Base-by-base conservation (phyloP, 2,329 filamentous ascomycete genomes). In the Arthrobotrys iridis region DNA sequence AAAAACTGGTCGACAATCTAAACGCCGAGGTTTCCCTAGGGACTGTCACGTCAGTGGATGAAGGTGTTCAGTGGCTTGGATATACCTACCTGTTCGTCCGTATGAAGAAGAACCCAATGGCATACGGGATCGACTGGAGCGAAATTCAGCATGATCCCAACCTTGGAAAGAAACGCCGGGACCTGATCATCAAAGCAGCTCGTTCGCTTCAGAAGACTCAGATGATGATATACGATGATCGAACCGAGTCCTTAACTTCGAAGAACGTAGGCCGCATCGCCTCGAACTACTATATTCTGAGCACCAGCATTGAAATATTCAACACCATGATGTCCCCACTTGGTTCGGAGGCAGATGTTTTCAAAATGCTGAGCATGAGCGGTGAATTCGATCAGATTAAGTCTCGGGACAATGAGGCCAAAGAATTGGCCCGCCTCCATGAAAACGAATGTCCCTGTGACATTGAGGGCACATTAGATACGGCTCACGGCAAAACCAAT, bases 201-300 rank as follows among this genome's bases (percentile, higher is more conserved):
- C 87, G 90, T 45, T 91, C 92, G 3, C 84, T 99, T 45, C 93
- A 97, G 80, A 87, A 93, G 80, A 96, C 92, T 79, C 95, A 99
- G 83, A 99, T 99, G 96, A 95, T 99, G 80, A 95, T 99, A 67
- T 99, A 94, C 85, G 97, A 99, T 78, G 95, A 98, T 80, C 88
- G 86, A 15, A 99, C 94, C 0, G 94, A 97, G 78, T 94, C 97
- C 79, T 87, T 99, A 6, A 89, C 93, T 72, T 91, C 93, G 74
- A 99, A 99, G 82, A 94, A 99, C 79, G 91, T 98, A 58, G 95
- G 95, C 2, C 90, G 95, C 13, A 99, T 99, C 81, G 95, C 95
- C 13, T 98, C 94, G 82, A 94, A 99, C 82, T 99, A 91, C 81
- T 99, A 99, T 80, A 94, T 99, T 55, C 86, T 96, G 52, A 93